Base-by-base conservation (phyloP, 176 grass and related monocot species). In the Avena atlantica region DNA sequence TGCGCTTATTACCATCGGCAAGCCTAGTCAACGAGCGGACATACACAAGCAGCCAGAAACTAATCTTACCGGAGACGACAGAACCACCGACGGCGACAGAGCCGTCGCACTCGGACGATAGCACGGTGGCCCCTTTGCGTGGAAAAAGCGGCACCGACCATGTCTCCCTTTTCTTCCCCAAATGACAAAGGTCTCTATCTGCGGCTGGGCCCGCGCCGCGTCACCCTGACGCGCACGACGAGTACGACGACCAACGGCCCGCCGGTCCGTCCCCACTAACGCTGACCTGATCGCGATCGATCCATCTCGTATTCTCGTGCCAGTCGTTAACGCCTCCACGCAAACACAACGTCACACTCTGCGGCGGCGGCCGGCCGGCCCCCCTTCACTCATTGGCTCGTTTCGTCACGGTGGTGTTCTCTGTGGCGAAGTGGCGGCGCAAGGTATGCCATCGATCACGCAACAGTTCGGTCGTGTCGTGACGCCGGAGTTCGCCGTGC, bases 131-230 rank as follows among this genome's bases (percentile, higher is more conserved):
- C 29, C 82, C 67, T 7, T 1, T 23, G 12, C 88, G 70, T 86
- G 3, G 69, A 80, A 90, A 88, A 86, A 56, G 50, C 66, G 83
- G 58, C 84, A 90, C 88, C 88, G 88, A 90, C 88, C 88, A 86
- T 36, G 15, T 77, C 9, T 79, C 79, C 70, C 63, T 5, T 34
- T 7, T 16, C 63, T 16, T 31, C 63, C 63, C 12, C 12, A 42
- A 31, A 66, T 31, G 63, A 34, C 63, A 66, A 66, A 66, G 63
- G 23, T 66, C 12, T 66, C 25, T 31, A 25, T 31, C 63, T 13
- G 1, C 11, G 11, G 62, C 12, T 23, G 63, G 7, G 10, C 60
- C 23, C 8, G 67, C 1, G 65, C 16, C 42, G 50, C 14, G 67
- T 37, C 66, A 69, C 66, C 66, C 14, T 17, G 66, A 37, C 27